These are phyloP conservation scores for Penicillium canescens DNA, from an alignment of 495 filamentous ascomycete species.

Conservation along the genomic window DNA sequence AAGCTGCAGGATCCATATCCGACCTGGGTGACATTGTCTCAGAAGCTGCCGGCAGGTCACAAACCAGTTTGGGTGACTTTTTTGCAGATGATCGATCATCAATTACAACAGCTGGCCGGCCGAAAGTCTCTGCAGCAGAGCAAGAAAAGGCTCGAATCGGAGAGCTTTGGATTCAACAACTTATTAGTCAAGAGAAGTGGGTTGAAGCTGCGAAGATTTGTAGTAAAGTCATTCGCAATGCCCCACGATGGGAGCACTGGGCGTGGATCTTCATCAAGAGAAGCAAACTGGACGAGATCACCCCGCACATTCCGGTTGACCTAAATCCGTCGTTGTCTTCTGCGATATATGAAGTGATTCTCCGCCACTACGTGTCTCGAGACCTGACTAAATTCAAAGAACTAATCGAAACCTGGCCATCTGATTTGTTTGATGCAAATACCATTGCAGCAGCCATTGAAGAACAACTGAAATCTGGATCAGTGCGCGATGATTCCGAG, in stretches of 20 bases:
- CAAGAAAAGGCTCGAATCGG: slow-evolving; percentile 92
- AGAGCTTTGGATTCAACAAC: slow-evolving; percentile 87
- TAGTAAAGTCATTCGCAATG: slow-evolving; percentile 75
- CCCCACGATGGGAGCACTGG: slow-evolving; percentile 91
- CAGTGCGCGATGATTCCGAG: slow-evolving; percentile 68
- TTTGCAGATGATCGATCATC: slow-evolving; percentile 74
- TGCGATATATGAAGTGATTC: slow-evolving; percentile 80
- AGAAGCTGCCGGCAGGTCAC: slow-evolving; percentile 50
- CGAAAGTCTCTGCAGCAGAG: slow-evolving; percentile 62
- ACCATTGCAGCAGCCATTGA: slow-evolving; percentile 71
- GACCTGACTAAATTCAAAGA: slow-evolving; percentile 70
- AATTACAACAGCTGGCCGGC: slow-evolving; percentile 43
- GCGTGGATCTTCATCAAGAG: slow-evolving; percentile 85
- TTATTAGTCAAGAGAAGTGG: slow-evolving; percentile 75
- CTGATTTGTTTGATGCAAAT: slow-evolving; percentile 76
- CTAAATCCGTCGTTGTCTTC: slow-evolving; percentile 78
- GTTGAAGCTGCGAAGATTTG: slow-evolving; percentile 71
- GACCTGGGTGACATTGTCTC: slow-evolving; percentile 56
- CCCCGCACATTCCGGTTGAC: slow-evolving; percentile 74
- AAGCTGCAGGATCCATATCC: slow-evolving; percentile 36
- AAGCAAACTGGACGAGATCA: slow-evolving; percentile 84
- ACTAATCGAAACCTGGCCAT: slow-evolving; percentile 81
- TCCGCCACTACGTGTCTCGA: slow-evolving; percentile 78
- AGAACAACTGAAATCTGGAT: slow-evolving; percentile 66
- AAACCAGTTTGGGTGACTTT: slow-evolving; percentile 69